Conservation (phyloP, 768 basidiomycete genomes). For the Mycena rosella region DNA sequence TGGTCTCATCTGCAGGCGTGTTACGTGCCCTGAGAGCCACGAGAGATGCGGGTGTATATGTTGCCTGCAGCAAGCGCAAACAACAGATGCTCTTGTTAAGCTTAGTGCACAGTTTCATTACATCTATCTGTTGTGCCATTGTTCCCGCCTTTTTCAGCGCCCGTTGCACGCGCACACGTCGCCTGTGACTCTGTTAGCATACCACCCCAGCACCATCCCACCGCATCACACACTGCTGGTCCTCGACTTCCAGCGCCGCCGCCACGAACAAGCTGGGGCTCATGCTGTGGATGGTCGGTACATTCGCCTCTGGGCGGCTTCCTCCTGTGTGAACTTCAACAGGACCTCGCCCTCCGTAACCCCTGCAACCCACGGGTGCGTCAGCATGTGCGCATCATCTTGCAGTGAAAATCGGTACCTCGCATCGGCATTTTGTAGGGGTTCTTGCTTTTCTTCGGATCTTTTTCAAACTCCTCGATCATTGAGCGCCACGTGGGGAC, state of each 20-base stretch:
- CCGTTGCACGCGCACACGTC: not conserved
- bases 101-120: not conserved
- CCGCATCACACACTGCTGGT: constrained; percentile 19
- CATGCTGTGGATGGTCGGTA: constrained; percentile 3
- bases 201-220: not conserved
- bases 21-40: no score
- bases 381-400: not conserved
- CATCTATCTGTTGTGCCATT: not conserved
- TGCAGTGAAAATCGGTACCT: no score
- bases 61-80: constrained; percentile 19
- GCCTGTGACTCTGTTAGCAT: not conserved
- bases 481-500: not conserved
- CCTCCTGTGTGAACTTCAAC: constrained; percentile 23
- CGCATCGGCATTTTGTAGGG: not conserved
- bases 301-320: not conserved
- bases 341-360: constrained; percentile 16
- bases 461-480: not conserved
- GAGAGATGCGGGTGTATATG: constrained; percentile 21
- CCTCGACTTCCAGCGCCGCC: constrained; percentile 18
- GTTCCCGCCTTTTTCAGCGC: constrained; percentile 20
- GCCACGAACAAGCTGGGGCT: constrained; percentile 19
- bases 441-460: not conserved
- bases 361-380: not conserved
- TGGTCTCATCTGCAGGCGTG: not conserved
- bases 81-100: not conserved